Evolutionary conservation across 116 monocot genomes (phyloP).

Genomic region (Posidonia oceanica): DNA sequence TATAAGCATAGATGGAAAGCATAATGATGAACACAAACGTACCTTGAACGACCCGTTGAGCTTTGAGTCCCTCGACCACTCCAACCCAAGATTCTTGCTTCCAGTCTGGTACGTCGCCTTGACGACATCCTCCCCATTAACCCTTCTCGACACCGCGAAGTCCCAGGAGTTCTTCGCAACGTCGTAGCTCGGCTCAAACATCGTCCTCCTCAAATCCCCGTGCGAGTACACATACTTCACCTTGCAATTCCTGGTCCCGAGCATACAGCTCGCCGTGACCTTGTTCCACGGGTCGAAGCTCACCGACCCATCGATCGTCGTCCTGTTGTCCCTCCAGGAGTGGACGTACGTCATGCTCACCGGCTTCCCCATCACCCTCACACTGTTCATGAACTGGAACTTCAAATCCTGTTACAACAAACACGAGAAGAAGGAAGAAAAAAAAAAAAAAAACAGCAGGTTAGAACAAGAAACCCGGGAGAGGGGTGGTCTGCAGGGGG

Average conservation of each 20-base stretch:
- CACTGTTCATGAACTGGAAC: constrained; percentile 87
- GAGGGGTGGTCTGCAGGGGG: too few species aligned
- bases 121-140: constrained; percentile 41
- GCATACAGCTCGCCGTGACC: constrained; percentile 34
- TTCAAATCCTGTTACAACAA: constrained; percentile 54
- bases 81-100: constrained; percentile 46
- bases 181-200: constrained; percentile 69
- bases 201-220: constrained; percentile 36
- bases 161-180: constrained; percentile 56
- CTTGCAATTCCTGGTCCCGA: constrained; percentile 27
- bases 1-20: too few species aligned
- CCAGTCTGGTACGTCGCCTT: constrained; percentile 58
- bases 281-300: constrained; percentile 67
- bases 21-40: too few species aligned
- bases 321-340: constrained; percentile 28
- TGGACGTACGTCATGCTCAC: constrained; percentile 73
- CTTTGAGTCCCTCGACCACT: constrained; percentile 46
- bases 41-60: constrained; percentile 76
- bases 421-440: background rate
- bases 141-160: constrained; percentile 53
- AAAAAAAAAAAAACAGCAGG: background rate
- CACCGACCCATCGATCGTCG: constrained; percentile 49
- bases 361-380: constrained; percentile 46
- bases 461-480: background rate
- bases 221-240: constrained; percentile 70